These are phyloP conservation scores for Claviceps sp. DNA, from an alignment of 2,329 filamentous ascomycete genomes.

Conservation along the genomic window DNA sequence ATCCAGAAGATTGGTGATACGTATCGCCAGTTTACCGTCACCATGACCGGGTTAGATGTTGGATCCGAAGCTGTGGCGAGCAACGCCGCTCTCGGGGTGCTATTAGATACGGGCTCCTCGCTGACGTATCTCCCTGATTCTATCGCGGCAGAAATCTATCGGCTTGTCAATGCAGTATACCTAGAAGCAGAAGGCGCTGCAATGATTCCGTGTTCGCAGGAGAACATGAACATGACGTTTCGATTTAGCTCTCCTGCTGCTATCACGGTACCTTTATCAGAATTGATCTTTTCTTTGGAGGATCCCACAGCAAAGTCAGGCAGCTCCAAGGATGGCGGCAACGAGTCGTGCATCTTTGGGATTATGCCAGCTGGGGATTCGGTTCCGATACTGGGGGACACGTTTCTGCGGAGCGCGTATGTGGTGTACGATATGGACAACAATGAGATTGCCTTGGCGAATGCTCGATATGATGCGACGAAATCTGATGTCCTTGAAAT, in stretches of 20 bases:
- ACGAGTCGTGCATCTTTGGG: slow-evolving; percentile 51
- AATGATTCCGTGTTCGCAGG: slow-evolving; percentile 44
- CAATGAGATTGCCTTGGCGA: slow-evolving; percentile 57
- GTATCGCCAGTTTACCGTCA: slow-evolving; percentile 54
- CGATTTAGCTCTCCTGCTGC: slow-evolving; percentile 33
- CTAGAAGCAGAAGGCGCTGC: slow-evolving; percentile 37
- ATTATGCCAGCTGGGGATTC: slow-evolving; percentile 43
- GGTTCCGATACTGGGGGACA: slow-evolving; percentile 56
- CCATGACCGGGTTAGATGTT: slow-evolving; percentile 45
- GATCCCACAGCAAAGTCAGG: slow-evolving; percentile 25
- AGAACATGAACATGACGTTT: slow-evolving; percentile 33
- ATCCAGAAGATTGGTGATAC: slow-evolving; percentile 40
- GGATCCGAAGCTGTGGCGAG: slow-evolving; percentile 28
- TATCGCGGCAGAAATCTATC: slow-evolving; percentile 40
- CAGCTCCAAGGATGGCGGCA: slow-evolving; percentile 38
- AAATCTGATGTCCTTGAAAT: slow-evolving; percentile 41
- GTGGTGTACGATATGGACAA: slow-evolving; percentile 63
- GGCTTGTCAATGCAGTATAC: slow-evolving; percentile 45
- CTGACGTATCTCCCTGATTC: slow-evolving; percentile 52
- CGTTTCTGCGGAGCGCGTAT: slow-evolving; percentile 62
- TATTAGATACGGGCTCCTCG: slow-evolving; percentile 59
- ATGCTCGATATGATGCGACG: slow-evolving; percentile 46
- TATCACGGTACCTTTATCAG: slow-evolving; percentile 43
- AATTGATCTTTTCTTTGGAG: slow-evolving; percentile 43
- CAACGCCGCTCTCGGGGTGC: slow-evolving; percentile 43